A percentile compares a stretch with the other conserved stretches of the same genome.
These are phyloP conservation scores for Trichophyton rubrum DNA, from an alignment of 2,329 filamentous ascomycete species.

Conservation along the genomic window DNA sequence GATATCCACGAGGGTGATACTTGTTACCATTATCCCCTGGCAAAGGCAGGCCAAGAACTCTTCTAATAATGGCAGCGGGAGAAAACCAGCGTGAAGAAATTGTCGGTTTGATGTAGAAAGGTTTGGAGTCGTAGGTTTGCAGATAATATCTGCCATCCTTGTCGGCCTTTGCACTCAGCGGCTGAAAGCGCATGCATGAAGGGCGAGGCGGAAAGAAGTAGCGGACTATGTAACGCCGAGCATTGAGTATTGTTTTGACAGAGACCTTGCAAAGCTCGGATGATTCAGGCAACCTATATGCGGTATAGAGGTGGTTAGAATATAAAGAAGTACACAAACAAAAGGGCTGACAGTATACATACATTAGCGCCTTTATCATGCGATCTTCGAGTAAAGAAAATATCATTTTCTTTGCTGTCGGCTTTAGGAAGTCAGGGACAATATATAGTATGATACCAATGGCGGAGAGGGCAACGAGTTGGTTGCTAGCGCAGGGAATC, in stretches of 20 bases:
- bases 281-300: neutral
- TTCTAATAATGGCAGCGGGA: slow-evolving; percentile 40
- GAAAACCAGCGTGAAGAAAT: slow-evolving; percentile 48
- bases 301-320: neutral
- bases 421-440: slow-evolving; percentile 35
- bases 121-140: slow-evolving; percentile 46
- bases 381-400: slow-evolving; percentile 51
- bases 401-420: slow-evolving; percentile 40
- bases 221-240: slow-evolving; percentile 45
- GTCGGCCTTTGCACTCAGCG: slow-evolving; percentile 38
- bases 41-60: slow-evolving; percentile 33
- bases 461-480: neutral
- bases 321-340: neutral
- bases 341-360: slow-evolving; percentile 10
- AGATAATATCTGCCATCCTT: slow-evolving; percentile 42
- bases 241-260: slow-evolving; percentile 36
- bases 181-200: slow-evolving; percentile 26
- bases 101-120: slow-evolving; percentile 51
- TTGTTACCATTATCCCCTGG: slow-evolving; percentile 37
- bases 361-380: slow-evolving; percentile 54
- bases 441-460: slow-evolving; percentile 43
- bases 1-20: slow-evolving; percentile 38
- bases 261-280: slow-evolving; percentile 17
- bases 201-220: slow-evolving; percentile 48
- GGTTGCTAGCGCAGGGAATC: slow-evolving; percentile 24